These are phyloP conservation scores for Peronospora belbahrii DNA, from an alignment of 352 stramenopile species.

Conservation along the genomic window DNA sequence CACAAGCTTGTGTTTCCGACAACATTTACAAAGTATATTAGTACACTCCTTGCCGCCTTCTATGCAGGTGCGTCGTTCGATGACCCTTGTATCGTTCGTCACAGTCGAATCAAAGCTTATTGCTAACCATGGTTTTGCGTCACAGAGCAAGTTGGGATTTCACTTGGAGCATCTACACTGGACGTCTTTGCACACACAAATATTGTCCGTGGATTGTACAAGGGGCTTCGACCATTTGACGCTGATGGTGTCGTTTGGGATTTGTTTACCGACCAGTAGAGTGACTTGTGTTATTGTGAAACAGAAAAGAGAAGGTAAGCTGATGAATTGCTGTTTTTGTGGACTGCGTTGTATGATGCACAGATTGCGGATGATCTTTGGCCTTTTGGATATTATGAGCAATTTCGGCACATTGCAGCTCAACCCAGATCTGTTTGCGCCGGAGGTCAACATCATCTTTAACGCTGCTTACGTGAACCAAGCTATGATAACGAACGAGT, in stretches of 20 bases:
- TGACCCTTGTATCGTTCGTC: too few relatives aligned
- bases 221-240: conserved; percentile 59
- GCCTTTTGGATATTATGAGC: conserved; percentile 67
- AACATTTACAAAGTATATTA: conserved; percentile 73
- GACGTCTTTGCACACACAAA: conserved; percentile 75
- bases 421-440: conserved; percentile 53
- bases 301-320: not conserved
- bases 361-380: conserved; percentile 77
- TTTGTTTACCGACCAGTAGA: conserved; percentile 63
- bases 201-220: conserved; percentile 56
- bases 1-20: conserved; percentile 60
- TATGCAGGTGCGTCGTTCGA: conserved; percentile 76
- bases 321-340: conserved; percentile 9
- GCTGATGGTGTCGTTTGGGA: conserved; percentile 55
- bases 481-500: conserved; percentile 61
- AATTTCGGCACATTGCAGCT: conserved; percentile 72
- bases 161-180: conserved; percentile 52
- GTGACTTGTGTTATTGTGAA: conserved; percentile 5
- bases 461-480: conserved; percentile 67
- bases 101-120: not conserved
- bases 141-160: conserved; percentile 63
- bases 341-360: not conserved
- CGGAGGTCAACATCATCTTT: conserved; percentile 68
- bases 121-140: conserved; percentile 1
- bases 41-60: conserved; percentile 56